A percentile compares a stretch with the other conserved stretches of the same genome.
Evolutionary conservation across 306 rosid genomes (phyloP).

Genomic region (Gleditsia sinensis): DNA sequence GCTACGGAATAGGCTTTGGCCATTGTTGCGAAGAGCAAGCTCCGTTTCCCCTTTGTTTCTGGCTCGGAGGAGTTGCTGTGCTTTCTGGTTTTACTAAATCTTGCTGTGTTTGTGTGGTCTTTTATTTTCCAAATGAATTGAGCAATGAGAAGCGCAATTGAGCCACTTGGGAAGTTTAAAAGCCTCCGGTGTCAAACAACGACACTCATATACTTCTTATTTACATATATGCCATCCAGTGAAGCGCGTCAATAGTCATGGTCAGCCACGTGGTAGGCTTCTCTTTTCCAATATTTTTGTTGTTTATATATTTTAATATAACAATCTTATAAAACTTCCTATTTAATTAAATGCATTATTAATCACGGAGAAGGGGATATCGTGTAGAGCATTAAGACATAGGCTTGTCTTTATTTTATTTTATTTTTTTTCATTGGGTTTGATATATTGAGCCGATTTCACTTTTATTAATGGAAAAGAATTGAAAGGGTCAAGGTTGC

Average conservation of each 20-base stretch:
- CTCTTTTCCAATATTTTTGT: background rate
- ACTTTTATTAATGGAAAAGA: background rate
- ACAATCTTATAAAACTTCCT: too few species aligned
- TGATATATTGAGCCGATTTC: background rate
- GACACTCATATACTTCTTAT: constrained; percentile 32
- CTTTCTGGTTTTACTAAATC: background rate
- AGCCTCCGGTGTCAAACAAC: background rate
- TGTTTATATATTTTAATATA: too few species aligned
- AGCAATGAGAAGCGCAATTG: background rate
- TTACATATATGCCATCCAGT: constrained; percentile 41
- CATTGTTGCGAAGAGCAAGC: constrained; percentile 42
- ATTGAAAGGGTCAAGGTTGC: background rate
- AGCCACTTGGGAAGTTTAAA: constrained; percentile 26
- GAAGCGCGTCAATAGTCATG: background rate
- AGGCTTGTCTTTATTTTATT: background rate
- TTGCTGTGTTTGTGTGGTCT: too few species aligned
- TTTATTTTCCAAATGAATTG: background rate
- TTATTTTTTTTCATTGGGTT: background rate
- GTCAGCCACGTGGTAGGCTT: background rate
- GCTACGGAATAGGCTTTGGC: constrained; percentile 39
- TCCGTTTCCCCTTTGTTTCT: background rate
- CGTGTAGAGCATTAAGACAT: background rate
- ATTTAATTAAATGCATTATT: too few species aligned
- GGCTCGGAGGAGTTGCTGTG: background rate
- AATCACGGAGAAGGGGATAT: background rate